phyloP scores from a whole-genome alignment of 805 yeast species.

The Yamadazyma philogaea region DNA sequence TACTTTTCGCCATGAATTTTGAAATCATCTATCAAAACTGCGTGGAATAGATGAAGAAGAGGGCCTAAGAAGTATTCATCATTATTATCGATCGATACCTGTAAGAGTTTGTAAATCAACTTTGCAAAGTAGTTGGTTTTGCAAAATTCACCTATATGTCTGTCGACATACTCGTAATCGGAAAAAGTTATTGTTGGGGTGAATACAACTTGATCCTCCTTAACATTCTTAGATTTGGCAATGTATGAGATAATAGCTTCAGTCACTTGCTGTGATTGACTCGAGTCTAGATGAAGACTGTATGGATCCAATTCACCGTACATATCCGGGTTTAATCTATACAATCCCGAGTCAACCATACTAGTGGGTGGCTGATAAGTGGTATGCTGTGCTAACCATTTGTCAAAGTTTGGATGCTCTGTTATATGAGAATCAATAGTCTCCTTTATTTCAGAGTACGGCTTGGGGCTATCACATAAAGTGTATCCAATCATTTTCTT shows the following conservation, averaged over 20 bases:
- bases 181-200: constrained; percentile 42
- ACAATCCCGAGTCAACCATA: constrained; percentile 57
- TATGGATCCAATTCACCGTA: constrained; percentile 62
- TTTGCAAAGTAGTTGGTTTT: constrained; percentile 54
- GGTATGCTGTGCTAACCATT: constrained; percentile 58
- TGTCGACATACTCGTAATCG: constrained; percentile 30
- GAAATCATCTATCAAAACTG: constrained; percentile 53
- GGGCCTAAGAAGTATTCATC: constrained; percentile 57
- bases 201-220: constrained; percentile 44
- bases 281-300: constrained; percentile 43
- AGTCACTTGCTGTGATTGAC: constrained; percentile 51
- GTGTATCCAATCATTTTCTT: constrained; percentile 47
- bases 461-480: constrained; percentile 49
- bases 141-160: constrained; percentile 46
- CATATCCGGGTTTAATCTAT: constrained; percentile 58
- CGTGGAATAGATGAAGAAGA: constrained; percentile 68
- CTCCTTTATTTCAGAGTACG: constrained; percentile 48
- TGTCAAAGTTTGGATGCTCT: constrained; percentile 36
- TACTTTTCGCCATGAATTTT: constrained; percentile 36
- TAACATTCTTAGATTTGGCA: constrained; percentile 34
- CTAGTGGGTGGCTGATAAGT: constrained; percentile 61
- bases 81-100: constrained; percentile 46
- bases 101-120: constrained; percentile 54
- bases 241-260: constrained; percentile 44
- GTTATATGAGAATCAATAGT: constrained; percentile 10